A percentile compares a stretch with the other conserved stretches of the same genome.
Conservation (phyloP, 352 stramenopile species). For the Peronospora destructor region DNA sequence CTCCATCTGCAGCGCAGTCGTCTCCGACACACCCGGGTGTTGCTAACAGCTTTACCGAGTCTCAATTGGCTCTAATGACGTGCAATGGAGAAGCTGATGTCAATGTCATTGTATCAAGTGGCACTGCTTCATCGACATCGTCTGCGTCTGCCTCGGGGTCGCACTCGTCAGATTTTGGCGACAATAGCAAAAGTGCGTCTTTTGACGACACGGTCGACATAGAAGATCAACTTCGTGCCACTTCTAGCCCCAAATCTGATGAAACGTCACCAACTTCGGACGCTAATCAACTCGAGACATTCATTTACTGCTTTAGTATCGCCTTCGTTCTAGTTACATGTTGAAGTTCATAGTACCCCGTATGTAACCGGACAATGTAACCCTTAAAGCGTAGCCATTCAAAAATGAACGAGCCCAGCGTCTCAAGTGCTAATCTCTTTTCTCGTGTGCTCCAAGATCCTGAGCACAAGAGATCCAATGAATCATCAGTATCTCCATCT, state of each 20-base stretch:
- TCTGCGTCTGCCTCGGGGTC: constrained; percentile 8
- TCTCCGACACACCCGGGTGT: constrained; percentile 34
- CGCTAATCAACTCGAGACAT: constrained; percentile 2
- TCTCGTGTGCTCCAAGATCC: constrained; percentile 27
- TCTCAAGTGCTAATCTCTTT: constrained; percentile 33
- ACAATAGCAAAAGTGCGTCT: constrained; percentile 11
- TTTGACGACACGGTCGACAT: constrained; percentile 11
- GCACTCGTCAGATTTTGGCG: constrained; percentile 1
- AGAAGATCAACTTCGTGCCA: constrained; percentile 10
- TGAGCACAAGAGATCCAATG: constrained; percentile 1
- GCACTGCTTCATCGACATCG: constrained; percentile 6
- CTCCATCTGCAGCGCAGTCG: constrained; percentile 1
- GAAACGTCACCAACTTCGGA: constrained; percentile 10
- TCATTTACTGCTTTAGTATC: constrained; percentile 10
- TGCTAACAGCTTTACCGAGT: constrained; percentile 33
- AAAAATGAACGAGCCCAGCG: constrained; percentile 25
- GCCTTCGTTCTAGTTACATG: constrained; percentile 6
- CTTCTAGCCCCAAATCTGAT: constrained; percentile 13
- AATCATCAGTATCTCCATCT: background rate
- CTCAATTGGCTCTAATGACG: constrained; percentile 26
- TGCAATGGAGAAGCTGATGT: constrained; percentile 30
- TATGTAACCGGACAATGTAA: constrained; percentile 16
- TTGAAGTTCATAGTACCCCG: constrained; percentile 1
- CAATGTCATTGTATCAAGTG: constrained; percentile 4
- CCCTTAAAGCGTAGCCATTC: constrained; percentile 1